Conservation (phyloP, 2,329 filamentous ascomycete species). For the Blastomyces silverae region DNA sequence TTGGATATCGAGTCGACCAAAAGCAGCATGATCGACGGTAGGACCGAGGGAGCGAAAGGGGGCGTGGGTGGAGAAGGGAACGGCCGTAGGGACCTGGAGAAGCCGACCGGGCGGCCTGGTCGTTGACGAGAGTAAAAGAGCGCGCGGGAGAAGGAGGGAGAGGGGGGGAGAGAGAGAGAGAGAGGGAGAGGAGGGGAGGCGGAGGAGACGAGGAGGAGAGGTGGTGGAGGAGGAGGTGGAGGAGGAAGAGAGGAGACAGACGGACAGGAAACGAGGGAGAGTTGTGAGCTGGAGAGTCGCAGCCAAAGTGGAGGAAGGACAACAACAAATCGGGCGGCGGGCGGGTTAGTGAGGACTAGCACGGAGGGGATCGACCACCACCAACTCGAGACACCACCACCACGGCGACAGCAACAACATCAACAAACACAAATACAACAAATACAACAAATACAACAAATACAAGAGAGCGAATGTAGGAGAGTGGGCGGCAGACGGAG, state of each 20-base stretch:
- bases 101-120: constrained; percentile 20
- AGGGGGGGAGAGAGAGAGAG: not conserved
- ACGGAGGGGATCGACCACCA: constrained; percentile 1
- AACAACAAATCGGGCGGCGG: constrained; percentile 1
- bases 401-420: not conserved
- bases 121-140: constrained; percentile 4
- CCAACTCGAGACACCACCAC: not conserved
- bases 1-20: constrained; percentile 16
- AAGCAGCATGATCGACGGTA: constrained; percentile 20
- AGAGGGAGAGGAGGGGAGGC: not conserved
- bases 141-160: not conserved
- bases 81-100: constrained; percentile 10
- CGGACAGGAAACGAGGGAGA: not conserved
- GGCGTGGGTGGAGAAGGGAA: constrained; percentile 8
- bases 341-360: not conserved
- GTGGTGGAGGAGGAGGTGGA: not conserved
- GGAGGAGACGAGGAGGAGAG: not conserved
- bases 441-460: too few relatives aligned
- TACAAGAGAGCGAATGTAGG: not conserved
- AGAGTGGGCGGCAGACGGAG: not conserved
- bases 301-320: not conserved
- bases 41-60: constrained; percentile 14
- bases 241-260: not conserved
- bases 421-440: not conserved
- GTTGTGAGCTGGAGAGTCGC: constrained; percentile 1